Evolutionary conservation across 805 yeast genomes (phyloP), one percentile per base, ranked within the genome.

Genomic region (Metschnikowia lunata): DNA sequence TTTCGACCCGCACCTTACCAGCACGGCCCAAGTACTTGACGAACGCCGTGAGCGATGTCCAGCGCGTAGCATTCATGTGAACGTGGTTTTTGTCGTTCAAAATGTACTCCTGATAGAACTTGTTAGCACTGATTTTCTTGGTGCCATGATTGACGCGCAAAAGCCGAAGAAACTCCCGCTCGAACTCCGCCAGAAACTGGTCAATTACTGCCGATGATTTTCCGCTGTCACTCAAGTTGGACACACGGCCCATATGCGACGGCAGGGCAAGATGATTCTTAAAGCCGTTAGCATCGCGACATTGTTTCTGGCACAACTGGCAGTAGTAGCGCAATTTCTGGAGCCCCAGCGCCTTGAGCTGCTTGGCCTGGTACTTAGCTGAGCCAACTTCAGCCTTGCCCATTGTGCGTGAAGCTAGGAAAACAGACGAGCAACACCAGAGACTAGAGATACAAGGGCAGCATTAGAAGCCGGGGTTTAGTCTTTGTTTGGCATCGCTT

Each of bases 221-320:
- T 6, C 73, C 69, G 14, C 72, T 63, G 36, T 60, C 52, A 40
- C 65, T 54, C 6, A 65, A 44, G 29, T 57, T 55, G 34, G 55
- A 50, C 7, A 85, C 76, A 41, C 77, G 78, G 14, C 78, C 76
- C 37, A 76, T 63, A 60, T 93, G 99, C 1, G 85, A 72, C 36
- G 86, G 88, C n/a, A 95, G 82, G 50, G 75, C 73, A n/a, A 83
- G 74, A 62, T 93, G 99, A 56, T 91, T 85, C 56, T 85, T 84
- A 70, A 86, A 93, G 26, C 99, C 99, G 65, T 93, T 91, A 50
- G 86, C 95, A 61, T 95, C 99, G 43, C 97, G 70, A 61, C 98
- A 90, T 66, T 93, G 99, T 58, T 91, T 88, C 59, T 76, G 79
- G 58, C 99, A 93, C 3, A 88, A 75, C 61, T 85, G 98, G 63